Evolutionary conservation across 2,329 filamentous ascomycete genomes (phyloP), one percentile per base, ranked within the genome.

Genomic region (Venturiaceae sp.): DNA sequence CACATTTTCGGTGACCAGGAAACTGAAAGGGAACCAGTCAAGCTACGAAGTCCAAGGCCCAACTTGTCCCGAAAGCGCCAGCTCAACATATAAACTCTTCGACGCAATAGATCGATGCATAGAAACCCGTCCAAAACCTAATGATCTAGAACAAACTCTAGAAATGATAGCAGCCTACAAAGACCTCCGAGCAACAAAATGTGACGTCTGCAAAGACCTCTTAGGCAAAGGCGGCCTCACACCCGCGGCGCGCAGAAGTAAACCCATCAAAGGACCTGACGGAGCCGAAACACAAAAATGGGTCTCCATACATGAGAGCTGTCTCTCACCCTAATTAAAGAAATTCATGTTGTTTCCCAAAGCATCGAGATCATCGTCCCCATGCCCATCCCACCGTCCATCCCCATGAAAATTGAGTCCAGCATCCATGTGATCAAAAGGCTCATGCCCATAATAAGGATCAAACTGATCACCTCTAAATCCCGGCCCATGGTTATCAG

Each of bases 161-260:
- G 58, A 60, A 11, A 61, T 61, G 58, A 47, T 61, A 33, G 52
- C 39, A 28, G 58, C 60, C 13, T 61, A 61, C 53, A 37, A 34
- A 52, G 23, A 46, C 28, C 5, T 56, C 13, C 26, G 36, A 30
- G 33, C 28, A 21, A 39, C 52, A 9, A 57, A 33, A 30, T 61
- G 60, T 26, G 41, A 37, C 23, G 41, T 33, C 9, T 61, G 60
- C 52, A 60, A 61, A 26, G 36, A 53, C 14, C 16, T 57, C 13
- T 9, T 61, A 14, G 58, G 55, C 23, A 34, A 36, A n/a, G 26
- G 53, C 21, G 44, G 30, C 28, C 26, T 59, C 6, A 30, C 30
- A 5, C 44, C 46, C 19, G 57, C 59, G 19, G 57, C 46, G 9
- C 30, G 57, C 4, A n/a, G 57, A 37, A 44, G 33, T 26, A 60